Evolutionary conservation across 192 early-diverging fungal species (phyloP), one percentile per base, ranked within the genome.

Genomic region (Thamnidium elegans): DNA sequence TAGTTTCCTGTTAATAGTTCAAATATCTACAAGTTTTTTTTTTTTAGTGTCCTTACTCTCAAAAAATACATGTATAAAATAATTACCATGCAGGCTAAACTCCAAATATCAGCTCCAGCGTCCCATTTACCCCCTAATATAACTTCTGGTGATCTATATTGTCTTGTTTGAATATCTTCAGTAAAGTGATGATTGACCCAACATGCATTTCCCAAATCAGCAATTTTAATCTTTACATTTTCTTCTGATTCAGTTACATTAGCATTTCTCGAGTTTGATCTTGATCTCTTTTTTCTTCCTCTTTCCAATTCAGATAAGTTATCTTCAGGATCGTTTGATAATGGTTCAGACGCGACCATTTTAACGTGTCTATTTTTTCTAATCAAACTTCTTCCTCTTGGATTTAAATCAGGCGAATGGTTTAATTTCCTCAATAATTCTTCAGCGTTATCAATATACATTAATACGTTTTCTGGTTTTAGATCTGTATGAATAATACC

Each of bases 401-500:
- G 39, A 53, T 65, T 46, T 52, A 48, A 20, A 61, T 54, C 23
- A 21, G 44, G 63, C 21, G 36, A 26, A 4, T 44, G 5, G 1
- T 30, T 36, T 19, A 63, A 51, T 71, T 39, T 76, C 55, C 80
- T 78, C 26, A 95, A 80, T 4, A 90, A 85, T 7, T 90, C 82
- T 23, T 93, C 91, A 2, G 95, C 92, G 63, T 97, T 81, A 46
- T 88, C 87, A 34, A 99, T 86, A 63, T 90, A 93, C n/a, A 96
- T 89, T 7, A 98, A 82, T 4, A 97, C 90, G 72, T 98, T 98
- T 76, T 99, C 97, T 10, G 95, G 97, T 67, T 99, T 99, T 45
- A 99, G 73, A 74, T 99, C 97, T 0, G 97, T 99, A 78, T 99
- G 97, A 58, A 99, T 97, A 64, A 99, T 94, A 32, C 86, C 85